Evolutionary conservation across 768 basidiomycete genomes (phyloP).

Genomic region (Suillus americanus): DNA sequence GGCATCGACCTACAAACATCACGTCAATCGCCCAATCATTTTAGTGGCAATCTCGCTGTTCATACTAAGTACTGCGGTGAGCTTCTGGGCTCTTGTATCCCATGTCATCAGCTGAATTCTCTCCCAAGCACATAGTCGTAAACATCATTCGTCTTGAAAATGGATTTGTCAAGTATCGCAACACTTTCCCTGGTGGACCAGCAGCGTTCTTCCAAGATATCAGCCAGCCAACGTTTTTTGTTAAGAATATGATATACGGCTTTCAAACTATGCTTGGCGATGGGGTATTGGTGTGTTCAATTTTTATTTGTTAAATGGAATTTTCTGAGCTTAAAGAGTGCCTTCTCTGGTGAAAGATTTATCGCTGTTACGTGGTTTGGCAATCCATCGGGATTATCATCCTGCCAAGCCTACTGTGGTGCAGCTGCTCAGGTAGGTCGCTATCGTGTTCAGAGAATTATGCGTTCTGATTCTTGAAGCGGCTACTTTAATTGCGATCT

Average conservation of each 20-base stretch:
- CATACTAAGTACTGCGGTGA: slow-evolving; percentile 21
- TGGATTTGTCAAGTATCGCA: slow-evolving; percentile 20
- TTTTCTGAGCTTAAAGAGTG: not conserved
- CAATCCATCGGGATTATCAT: slow-evolving; percentile 9
- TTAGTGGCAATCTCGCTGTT: slow-evolving; percentile 17
- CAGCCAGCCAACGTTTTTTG: slow-evolving; percentile 11
- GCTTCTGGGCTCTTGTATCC: not conserved
- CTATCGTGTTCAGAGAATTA: not conserved
- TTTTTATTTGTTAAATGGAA: not conserved
- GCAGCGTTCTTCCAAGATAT: slow-evolving; percentile 17
- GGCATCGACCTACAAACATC: slow-evolving; percentile 7
- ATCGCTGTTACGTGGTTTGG: slow-evolving; percentile 17
- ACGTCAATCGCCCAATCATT: slow-evolving; percentile 14
- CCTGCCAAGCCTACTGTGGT: slow-evolving; percentile 8
- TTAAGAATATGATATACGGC: slow-evolving; percentile 16
- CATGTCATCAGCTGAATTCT: not conserved
- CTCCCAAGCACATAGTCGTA: slow-evolving; percentile 11
- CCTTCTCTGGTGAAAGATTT: slow-evolving; percentile 9
- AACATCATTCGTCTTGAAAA: slow-evolving; percentile 17
- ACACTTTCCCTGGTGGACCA: slow-evolving; percentile 23
- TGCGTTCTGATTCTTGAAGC: not conserved
- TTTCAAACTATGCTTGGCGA: slow-evolving; percentile 12
- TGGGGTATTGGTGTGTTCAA: slow-evolving; percentile 6
- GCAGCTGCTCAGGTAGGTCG: slow-evolving; percentile 3
- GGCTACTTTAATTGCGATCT: not conserved